Evolutionary conservation across 345 rosid species (phyloP).

Genomic region (Syzygium jambos): DNA sequence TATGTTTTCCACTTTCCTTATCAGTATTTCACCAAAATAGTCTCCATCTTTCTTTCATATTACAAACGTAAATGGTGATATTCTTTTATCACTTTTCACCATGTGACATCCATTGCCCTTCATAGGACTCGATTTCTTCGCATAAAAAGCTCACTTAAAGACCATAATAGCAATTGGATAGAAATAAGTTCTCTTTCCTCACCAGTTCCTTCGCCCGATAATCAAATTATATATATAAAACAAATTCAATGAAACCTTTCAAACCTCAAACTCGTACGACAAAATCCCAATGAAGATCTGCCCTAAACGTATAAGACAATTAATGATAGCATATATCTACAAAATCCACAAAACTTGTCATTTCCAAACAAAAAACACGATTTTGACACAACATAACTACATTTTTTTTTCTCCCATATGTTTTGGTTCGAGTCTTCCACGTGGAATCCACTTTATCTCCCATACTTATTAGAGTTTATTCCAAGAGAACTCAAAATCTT

Average conservation of each 20-base stretch:
- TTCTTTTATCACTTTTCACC: neutral
- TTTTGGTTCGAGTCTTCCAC: neutral
- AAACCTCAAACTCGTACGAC: neutral
- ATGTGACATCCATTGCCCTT: neutral
- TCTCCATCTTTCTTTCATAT: neutral
- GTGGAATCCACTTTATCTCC: neutral
- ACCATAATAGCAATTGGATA: neutral
- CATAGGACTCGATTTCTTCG: neutral
- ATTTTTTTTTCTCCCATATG: neutral
- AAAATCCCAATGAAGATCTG: neutral
- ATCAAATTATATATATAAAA: neutral
- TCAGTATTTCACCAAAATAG: neutral
- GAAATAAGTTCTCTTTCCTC: neutral
- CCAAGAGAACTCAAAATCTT: neutral
- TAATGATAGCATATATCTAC: neutral
- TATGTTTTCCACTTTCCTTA: neutral
- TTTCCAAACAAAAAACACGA: neutral
- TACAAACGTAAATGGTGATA: neutral
- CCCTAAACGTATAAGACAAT: neutral
- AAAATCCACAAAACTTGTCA: neutral
- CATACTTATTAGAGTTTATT: neutral
- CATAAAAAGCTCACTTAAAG: neutral
- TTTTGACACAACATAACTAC: neutral
- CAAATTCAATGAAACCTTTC: neutral
- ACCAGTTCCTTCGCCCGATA: neutral